phyloP scores from a whole-genome alignment of 202 grass and related monocot genomes.

The Schoenoplectus triqueter region DNA sequence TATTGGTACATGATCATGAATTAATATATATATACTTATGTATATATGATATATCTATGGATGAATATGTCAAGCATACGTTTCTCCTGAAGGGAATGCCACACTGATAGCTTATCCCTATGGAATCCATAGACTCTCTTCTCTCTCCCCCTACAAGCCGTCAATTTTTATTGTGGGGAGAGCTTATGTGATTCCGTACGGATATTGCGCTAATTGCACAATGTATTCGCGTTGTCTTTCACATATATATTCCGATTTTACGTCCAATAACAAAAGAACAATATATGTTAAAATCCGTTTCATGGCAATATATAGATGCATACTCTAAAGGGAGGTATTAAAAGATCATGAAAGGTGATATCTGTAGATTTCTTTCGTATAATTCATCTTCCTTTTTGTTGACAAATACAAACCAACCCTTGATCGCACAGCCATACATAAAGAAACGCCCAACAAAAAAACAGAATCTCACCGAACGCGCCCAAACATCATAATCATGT shows the following conservation, averaged over 20 bases:
- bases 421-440: conserved; percentile 16
- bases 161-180: conserved; percentile 5
- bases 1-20: too few species aligned
- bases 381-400: conserved; percentile 31
- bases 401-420: conserved; percentile 37
- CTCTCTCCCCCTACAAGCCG: conserved; percentile 14
- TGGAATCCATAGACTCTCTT: conserved; percentile 8
- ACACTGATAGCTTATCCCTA: background rate
- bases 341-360: background rate
- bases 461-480: conserved; percentile 27
- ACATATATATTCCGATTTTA: background rate
- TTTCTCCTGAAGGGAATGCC: background rate
- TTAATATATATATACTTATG: background rate
- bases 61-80: conserved; percentile 21
- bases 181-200: conserved; percentile 7
- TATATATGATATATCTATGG: background rate
- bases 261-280: too few species aligned
- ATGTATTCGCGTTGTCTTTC: background rate
- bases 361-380: background rate
- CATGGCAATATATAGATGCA: too few species aligned
- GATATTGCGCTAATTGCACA: conserved; percentile 20
- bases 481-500: conserved; percentile 40
- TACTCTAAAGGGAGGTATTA: too few species aligned
- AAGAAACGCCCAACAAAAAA: background rate
- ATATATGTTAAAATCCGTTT: background rate